phyloP scores from a whole-genome alignment of 1,284 basidiomycete species.

The Porphyrellus sp. region DNA sequence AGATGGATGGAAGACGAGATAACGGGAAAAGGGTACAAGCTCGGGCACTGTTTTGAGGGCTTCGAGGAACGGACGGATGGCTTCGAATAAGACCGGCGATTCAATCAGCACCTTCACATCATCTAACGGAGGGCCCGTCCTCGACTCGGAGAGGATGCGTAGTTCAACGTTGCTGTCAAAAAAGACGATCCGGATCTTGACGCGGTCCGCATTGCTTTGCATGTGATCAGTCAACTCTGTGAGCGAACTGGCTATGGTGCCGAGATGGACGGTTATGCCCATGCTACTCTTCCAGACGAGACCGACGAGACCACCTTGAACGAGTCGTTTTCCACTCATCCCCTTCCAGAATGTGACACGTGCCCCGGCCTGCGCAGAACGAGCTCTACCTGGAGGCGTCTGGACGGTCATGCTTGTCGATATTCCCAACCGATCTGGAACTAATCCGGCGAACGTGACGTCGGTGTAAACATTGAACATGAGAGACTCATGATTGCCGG shows the following conservation, averaged over 20 bases:
- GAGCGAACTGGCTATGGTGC: constrained; percentile 42
- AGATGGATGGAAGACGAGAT: constrained; percentile 44
- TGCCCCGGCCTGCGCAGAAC: constrained; percentile 32
- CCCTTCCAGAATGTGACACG: constrained; percentile 53
- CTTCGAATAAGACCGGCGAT: constrained; percentile 56
- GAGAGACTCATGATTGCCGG: constrained; percentile 41
- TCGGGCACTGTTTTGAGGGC: constrained; percentile 50
- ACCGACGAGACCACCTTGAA: constrained; percentile 55
- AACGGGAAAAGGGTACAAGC: constrained; percentile 50
- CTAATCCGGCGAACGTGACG: constrained; percentile 41
- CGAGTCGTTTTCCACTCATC: constrained; percentile 49
- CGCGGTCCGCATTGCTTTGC: constrained; percentile 24
- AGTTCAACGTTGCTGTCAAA: constrained; percentile 50
- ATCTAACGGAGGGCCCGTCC: constrained; percentile 7
- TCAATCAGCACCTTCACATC: constrained; percentile 48
- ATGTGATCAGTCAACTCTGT: constrained; percentile 43
- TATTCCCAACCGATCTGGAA: constrained; percentile 48
- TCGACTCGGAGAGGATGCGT: constrained; percentile 42
- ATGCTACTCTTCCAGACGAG: constrained; percentile 43
- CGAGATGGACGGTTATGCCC: constrained; percentile 44
- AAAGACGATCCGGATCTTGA: constrained; percentile 48
- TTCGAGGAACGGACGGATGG: constrained; percentile 60
- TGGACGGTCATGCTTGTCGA: constrained; percentile 44
- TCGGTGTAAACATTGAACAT: constrained; percentile 60
- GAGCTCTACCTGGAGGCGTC: constrained; percentile 53